phyloP scores from a whole-genome alignment of 2,329 filamentous ascomycete genomes.

The Verticillium tricorpus region DNA sequence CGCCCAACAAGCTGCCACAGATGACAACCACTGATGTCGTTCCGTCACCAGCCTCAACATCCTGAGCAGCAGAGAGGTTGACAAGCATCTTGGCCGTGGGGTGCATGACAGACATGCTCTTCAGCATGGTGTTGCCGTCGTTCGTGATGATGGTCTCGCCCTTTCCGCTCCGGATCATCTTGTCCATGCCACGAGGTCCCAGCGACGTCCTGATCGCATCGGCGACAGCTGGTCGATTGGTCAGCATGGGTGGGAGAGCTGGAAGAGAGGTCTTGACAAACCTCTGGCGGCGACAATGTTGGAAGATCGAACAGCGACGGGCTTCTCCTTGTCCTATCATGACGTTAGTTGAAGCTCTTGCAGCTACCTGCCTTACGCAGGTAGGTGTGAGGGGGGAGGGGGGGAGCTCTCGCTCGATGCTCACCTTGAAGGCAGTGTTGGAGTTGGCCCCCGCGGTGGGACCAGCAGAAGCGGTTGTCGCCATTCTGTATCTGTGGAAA shows the following conservation, averaged over 20 bases:
- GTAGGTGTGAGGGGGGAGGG: not conserved
- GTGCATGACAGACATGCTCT: conserved; percentile 98
- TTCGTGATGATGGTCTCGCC: conserved; percentile 99
- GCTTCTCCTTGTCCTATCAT: conserved; percentile 86
- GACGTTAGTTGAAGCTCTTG: conserved; percentile 30
- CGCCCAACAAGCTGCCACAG: conserved; percentile 88
- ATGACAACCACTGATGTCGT: conserved; percentile 98
- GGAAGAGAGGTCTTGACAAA: conserved; percentile 32
- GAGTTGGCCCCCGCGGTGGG: conserved; percentile 30
- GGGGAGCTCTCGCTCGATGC: conserved; percentile 21
- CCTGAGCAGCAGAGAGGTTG: conserved; percentile 92
- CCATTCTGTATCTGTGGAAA: conserved; percentile 25
- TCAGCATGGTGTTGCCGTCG: conserved; percentile 98
- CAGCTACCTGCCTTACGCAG: conserved; percentile 12
- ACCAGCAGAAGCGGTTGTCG: conserved; percentile 37
- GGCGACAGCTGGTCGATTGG: conserved; percentile 66
- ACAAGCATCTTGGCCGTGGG: conserved; percentile 99
- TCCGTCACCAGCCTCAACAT: conserved; percentile 96
- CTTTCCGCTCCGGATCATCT: conserved; percentile 97
- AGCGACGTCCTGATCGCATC: conserved; percentile 97
- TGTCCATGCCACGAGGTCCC: conserved; percentile 96
- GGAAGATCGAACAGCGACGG: conserved; percentile 88
- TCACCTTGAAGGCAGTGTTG: conserved; percentile 55
- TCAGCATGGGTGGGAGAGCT: conserved; percentile 14
- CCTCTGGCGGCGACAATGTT: conserved; percentile 98